Percentiles rank a stretch among this genome's conserved stretches.
These are phyloP conservation scores for Fraxinus paxiana DNA, from an alignment of 305 asterid species.

Conservation along the genomic window DNA sequence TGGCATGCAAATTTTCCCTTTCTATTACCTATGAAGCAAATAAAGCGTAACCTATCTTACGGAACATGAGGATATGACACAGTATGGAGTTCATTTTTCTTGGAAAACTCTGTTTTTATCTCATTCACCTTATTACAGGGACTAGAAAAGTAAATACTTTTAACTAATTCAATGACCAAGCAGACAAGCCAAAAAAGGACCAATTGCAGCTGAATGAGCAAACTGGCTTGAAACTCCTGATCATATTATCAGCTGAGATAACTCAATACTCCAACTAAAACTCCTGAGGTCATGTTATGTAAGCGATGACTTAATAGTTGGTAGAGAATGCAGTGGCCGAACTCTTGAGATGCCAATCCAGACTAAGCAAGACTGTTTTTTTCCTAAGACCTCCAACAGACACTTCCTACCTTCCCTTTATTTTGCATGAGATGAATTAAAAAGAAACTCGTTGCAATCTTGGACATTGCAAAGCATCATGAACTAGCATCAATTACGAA, in stretches of 20 bases:
- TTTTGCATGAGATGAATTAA: neutral
- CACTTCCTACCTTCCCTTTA: neutral
- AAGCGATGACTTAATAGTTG: neutral
- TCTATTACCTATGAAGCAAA: neutral
- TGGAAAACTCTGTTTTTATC: neutral
- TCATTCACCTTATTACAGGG: neutral
- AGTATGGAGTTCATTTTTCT: neutral
- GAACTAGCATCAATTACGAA: neutral
- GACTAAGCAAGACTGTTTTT: constrained; percentile 1
- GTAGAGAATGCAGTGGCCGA: neutral
- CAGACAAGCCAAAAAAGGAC: neutral
- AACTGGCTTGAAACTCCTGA: neutral
- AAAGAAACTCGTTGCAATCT: neutral
- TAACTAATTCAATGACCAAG: neutral
- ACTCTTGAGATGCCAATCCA: neutral
- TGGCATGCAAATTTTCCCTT: neutral
- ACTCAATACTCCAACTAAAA: neutral
- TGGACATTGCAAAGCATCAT: neutral
- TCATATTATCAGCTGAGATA: neutral
- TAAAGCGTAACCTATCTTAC: neutral
- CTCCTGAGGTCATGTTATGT: neutral
- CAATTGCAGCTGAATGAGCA: neutral
- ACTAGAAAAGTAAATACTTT: neutral
- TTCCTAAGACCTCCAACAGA: neutral
- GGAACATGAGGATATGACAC: neutral